Evolutionary conservation across 345 rosid genomes (phyloP).

Genomic region (Barbarea vulgaris): DNA sequence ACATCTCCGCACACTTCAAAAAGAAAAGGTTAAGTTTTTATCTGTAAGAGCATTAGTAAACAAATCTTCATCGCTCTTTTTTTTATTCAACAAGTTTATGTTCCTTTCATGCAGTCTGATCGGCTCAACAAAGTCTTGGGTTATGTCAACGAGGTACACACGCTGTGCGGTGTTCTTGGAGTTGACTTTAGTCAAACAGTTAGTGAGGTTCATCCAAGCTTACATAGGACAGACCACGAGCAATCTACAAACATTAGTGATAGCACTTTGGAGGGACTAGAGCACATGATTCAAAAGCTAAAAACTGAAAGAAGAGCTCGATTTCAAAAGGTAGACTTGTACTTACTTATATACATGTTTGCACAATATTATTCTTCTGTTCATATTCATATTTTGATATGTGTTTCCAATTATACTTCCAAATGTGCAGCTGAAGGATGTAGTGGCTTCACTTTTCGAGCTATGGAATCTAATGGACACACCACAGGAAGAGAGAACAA

Average conservation of each 20-base stretch:
- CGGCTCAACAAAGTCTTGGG: conserved; percentile 84
- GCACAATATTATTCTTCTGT: not conserved
- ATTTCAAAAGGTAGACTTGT: conserved; percentile 65
- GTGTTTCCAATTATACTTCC: conserved; percentile 8
- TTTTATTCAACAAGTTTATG: not conserved
- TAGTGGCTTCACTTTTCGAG: conserved; percentile 58
- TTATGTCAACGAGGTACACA: conserved; percentile 78
- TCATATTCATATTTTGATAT: not conserved
- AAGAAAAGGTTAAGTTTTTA: conserved; percentile 64
- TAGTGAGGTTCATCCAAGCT: conserved; percentile 90
- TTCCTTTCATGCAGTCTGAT: conserved; percentile 67
- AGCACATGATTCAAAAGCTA: conserved; percentile 63
- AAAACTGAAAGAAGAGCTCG: conserved; percentile 71
- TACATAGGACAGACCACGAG: conserved; percentile 63
- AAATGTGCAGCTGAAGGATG: conserved; percentile 72
- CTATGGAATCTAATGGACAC: conserved; percentile 98
- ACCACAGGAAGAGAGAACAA: conserved; percentile 60
- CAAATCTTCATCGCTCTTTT: not conserved
- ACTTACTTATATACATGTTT: not conserved
- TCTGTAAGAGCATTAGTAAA: not conserved
- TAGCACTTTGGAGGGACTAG: conserved; percentile 78
- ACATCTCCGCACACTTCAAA: conserved; percentile 77
- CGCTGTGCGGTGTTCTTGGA: conserved; percentile 82
- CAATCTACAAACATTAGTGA: conserved; percentile 85
- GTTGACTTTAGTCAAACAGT: conserved; percentile 81